phyloP scores from a whole-genome alignment of 2,329 filamentous ascomycete genomes.

The Graphium sp. region DNA sequence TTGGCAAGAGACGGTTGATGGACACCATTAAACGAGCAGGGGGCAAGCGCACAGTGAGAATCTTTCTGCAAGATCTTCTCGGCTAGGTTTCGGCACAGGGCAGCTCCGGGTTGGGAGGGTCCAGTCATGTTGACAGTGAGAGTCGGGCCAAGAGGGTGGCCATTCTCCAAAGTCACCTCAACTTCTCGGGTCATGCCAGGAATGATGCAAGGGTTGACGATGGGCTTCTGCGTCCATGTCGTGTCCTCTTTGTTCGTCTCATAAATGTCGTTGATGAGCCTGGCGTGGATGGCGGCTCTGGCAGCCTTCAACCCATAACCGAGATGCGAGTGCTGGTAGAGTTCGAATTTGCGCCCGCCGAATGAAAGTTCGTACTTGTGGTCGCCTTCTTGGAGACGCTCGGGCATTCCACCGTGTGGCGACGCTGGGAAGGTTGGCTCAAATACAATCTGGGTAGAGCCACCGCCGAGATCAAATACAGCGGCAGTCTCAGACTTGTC shows the following conservation, averaged over 20 bases:
- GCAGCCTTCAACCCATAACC: slow-evolving; percentile 95
- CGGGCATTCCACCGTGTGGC: slow-evolving; percentile 62
- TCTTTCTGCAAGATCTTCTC: slow-evolving; percentile 89
- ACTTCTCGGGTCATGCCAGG: slow-evolving; percentile 63
- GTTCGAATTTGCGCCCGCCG: slow-evolving; percentile 74
- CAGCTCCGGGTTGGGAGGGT: slow-evolving; percentile 54
- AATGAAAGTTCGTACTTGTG: slow-evolving; percentile 92
- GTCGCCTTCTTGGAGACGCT: slow-evolving; percentile 72
- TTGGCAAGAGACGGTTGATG: slow-evolving; percentile 86
- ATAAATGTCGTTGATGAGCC: slow-evolving; percentile 56
- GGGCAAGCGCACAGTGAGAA: slow-evolving; percentile 59
- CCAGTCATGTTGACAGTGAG: slow-evolving; percentile 77
- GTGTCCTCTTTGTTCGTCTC: slow-evolving; percentile 41
- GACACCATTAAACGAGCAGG: slow-evolving; percentile 97
- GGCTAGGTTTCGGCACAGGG: slow-evolving; percentile 77
- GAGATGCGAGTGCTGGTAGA: slow-evolving; percentile 97
- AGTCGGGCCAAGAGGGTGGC: slow-evolving; percentile 45
- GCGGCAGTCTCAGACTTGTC: slow-evolving; percentile 85
- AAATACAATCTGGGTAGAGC: slow-evolving; percentile 97
- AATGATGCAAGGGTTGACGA: slow-evolving; percentile 74
- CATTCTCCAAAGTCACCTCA: slow-evolving; percentile 50
- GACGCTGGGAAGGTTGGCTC: slow-evolving; percentile 77
- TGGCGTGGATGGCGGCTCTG: slow-evolving; percentile 67
- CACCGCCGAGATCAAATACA: slow-evolving; percentile 89
- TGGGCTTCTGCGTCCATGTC: slow-evolving; percentile 52